These are phyloP conservation scores for Dalechampia spathulata DNA, from an alignment of 441 rosid genomes.

Conservation along the genomic window DNA sequence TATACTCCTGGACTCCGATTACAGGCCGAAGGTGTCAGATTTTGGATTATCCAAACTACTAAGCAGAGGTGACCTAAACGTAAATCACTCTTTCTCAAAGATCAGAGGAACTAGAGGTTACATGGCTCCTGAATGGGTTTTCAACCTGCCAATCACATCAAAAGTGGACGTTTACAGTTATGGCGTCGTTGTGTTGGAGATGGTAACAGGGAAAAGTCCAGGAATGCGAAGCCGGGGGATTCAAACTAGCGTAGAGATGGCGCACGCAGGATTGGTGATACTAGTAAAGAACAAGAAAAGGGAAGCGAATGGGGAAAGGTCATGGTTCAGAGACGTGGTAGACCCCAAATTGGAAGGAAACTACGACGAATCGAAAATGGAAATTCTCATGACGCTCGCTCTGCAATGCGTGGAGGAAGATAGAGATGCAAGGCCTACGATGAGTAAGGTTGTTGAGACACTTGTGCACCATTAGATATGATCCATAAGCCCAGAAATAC, in stretches of 20 bases:
- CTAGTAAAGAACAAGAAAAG: background rate
- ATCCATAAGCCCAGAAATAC: too few species aligned
- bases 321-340: slow-evolving; percentile 13
- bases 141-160: slow-evolving; percentile 9
- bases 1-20: slow-evolving; percentile 12
- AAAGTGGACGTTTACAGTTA: slow-evolving; percentile 10
- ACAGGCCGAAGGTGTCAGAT: slow-evolving; percentile 21
- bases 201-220: background rate
- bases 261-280: background rate
- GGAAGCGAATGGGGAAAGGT: background rate
- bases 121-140: slow-evolving; percentile 27
- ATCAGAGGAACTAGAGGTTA: slow-evolving; percentile 25
- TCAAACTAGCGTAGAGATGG: background rate
- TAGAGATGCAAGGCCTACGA: slow-evolving; percentile 26
- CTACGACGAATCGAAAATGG: slow-evolving; percentile 11
- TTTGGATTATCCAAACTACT: slow-evolving; percentile 14
- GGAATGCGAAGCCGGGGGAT: too few species aligned
- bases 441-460: slow-evolving; percentile 28
- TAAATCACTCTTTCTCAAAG: background rate
- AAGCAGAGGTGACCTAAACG: slow-evolving; percentile 2
- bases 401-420: slow-evolving; percentile 25
- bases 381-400: slow-evolving; percentile 12
- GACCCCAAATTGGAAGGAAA: slow-evolving; percentile 8
- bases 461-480: slow-evolving; percentile 4
- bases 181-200: background rate